These are phyloP conservation scores for Cladophialophora exuberans DNA, from an alignment of 2,329 filamentous ascomycete genomes.

Conservation along the genomic window DNA sequence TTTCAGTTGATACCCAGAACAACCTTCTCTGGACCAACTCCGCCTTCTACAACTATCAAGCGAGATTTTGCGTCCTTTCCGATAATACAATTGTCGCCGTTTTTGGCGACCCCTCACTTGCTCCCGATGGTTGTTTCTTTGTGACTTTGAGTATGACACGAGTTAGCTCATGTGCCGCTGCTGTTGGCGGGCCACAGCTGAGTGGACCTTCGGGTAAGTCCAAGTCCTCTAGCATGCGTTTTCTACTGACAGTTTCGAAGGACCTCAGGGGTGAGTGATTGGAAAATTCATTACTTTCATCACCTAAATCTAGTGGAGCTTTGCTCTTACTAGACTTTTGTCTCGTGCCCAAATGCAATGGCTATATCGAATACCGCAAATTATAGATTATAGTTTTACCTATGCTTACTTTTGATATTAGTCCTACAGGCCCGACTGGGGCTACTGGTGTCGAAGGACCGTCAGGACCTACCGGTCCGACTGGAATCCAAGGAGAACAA, in stretches of 20 bases:
- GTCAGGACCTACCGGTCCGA: not conserved
- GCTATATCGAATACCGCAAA: not conserved
- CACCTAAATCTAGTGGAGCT: not conserved
- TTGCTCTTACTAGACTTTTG: not conserved
- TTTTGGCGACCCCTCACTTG: constrained; percentile 21
- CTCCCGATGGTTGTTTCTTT: constrained; percentile 27
- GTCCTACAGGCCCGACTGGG: constrained; percentile 1
- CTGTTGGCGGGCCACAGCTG: not conserved
- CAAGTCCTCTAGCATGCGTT: not conserved
- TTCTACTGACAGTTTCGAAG: not conserved
- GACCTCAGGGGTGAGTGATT: not conserved
- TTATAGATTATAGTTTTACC: not conserved
- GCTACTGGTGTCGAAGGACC: not conserved
- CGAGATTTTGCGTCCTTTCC: constrained; percentile 28
- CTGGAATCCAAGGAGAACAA: not conserved
- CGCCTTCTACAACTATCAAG: constrained; percentile 28
- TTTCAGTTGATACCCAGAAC: constrained; percentile 27
- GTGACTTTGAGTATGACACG: constrained; percentile 25
- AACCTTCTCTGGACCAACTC: constrained; percentile 30
- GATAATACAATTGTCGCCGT: constrained; percentile 29
- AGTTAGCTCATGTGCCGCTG: constrained; percentile 9
- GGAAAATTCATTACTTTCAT: not conserved
- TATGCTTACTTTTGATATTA: not conserved
- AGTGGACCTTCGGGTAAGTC: constrained; percentile 11
- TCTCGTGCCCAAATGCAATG: not conserved